Evolutionary conservation across 148 eudicot species (phyloP).

Genomic region (Vaccinium corymbosum): DNA sequence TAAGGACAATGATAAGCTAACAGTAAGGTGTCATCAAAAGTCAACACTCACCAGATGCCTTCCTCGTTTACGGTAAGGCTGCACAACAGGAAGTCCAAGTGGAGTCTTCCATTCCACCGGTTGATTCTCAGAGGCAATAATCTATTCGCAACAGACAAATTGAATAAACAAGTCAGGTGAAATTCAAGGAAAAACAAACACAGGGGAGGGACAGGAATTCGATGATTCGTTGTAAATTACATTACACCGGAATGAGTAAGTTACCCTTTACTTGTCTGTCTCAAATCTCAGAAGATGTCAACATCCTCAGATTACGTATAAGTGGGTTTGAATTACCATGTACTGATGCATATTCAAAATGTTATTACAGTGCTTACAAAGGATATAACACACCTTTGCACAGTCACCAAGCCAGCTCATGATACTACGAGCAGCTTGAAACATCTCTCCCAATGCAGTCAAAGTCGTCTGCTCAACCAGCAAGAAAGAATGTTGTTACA

Average conservation of each 20-base stretch:
- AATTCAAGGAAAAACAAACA: background rate
- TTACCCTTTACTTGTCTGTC: background rate
- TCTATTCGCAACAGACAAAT: constrained; percentile 34
- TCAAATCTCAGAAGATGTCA: background rate
- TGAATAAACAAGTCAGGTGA: background rate
- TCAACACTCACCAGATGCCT: constrained; percentile 56
- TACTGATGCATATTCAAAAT: background rate
- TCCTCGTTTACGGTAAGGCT: constrained; percentile 75
- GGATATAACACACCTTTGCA: constrained; percentile 72
- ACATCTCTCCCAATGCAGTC: constrained; percentile 91
- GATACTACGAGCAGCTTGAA: constrained; percentile 90
- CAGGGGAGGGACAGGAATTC: background rate
- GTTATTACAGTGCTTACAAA: constrained; percentile 9
- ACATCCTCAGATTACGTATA: background rate
- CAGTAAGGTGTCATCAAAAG: background rate
- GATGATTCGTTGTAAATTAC: background rate
- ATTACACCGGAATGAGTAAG: background rate
- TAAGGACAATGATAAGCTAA: background rate
- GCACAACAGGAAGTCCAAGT: constrained; percentile 97
- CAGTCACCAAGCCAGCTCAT: constrained; percentile 99
- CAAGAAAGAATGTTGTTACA: constrained; percentile 8
- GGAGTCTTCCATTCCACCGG: constrained; percentile 94
- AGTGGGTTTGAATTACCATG: background rate
- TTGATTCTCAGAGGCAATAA: constrained; percentile 86
- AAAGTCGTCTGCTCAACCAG: constrained; percentile 59